Conservation (phyloP, 371 early-diverging fungal genomes). For the Homolaphlyctis polyrhiza region DNA sequence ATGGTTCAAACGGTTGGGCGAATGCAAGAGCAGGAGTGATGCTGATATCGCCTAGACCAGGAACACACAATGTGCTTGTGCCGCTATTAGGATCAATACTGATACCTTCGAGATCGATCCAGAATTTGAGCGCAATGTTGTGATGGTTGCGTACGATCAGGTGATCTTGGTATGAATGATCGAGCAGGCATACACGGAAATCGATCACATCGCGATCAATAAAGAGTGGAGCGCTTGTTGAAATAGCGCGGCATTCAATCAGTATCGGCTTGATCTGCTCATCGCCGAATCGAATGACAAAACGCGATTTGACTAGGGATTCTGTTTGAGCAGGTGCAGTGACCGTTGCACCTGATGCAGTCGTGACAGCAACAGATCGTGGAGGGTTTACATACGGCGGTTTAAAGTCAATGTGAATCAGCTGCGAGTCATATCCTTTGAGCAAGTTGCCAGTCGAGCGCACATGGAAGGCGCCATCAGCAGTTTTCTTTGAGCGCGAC, state of each 20-base stretch:
- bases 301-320: constrained; percentile 1
- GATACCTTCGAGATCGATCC: constrained; percentile 7
- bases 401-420: constrained; percentile 11
- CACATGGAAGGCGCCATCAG: neutral
- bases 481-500: neutral
- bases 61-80: no score
- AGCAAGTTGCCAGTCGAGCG: neutral
- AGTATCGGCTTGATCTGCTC: constrained; percentile 13
- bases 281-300: constrained; percentile 13
- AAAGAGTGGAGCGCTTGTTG: constrained; percentile 10
- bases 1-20: constrained; percentile 27
- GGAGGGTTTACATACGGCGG: constrained; percentile 9
- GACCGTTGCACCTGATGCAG: neutral
- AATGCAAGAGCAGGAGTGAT: constrained; percentile 25
- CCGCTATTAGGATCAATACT: constrained; percentile 11
- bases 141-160: constrained; percentile 18
- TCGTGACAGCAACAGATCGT: neutral
- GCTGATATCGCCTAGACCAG: constrained; percentile 21
- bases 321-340: no score
- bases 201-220: constrained; percentile 17
- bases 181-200: constrained; percentile 20
- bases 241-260: constrained; percentile 14
- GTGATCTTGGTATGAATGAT: constrained; percentile 11
- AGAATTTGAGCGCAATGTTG: constrained; percentile 21
- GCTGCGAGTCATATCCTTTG: constrained; percentile 11